Evolutionary conservation across 139 green algal genomes (phyloP), one percentile per base, ranked within the genome.

Genomic region (Spirogloea muscicola): DNA sequence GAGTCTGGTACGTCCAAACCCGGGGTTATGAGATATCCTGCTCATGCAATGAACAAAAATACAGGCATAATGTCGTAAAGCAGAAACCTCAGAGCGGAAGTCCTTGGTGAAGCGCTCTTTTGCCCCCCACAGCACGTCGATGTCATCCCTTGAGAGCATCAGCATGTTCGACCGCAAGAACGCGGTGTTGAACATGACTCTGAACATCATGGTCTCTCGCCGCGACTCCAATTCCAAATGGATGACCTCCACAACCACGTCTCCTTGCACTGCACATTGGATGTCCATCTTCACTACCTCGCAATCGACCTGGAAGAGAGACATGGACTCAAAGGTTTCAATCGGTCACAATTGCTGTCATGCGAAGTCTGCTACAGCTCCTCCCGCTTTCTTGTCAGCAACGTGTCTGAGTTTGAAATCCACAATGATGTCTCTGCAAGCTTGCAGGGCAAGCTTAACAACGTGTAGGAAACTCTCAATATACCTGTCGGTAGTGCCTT

Each of bases 141-240:
- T 42, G 18, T 79, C 67, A 36, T 82, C 74, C 2, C 67, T 13
- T 0, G 21, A 36, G 25, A 82, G 49, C 41, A 79, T 72, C n/a
- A 82, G 64, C 41, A 82, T 72, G 67, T 82, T 82, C 33, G 74
- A 79, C 9, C 74, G 58, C 39, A 82, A 41, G 3, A 79, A 78
- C 18, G 38, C 65, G 0, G 74, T 79, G 66, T 82, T 82, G 58
- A 82, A 82, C 37, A 77, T 44, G 13, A 62, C 41, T 25, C 74
- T 57, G 33, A 77, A 82, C 74, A 82, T 77, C 66, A 72, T 55
- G 44, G 61, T 34, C 61, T 82, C 74, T 31, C 43, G 31, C 25
- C 34, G 29, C n/a, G 13, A 29, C 27, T 58, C 64, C 62, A 31
- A 7, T 7, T 78, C 49, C 27, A 79, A 5, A 36, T 82, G 74